These are phyloP conservation scores for Arachis stenosperma DNA, from an alignment of 306 rosid genomes.

Conservation along the genomic window DNA sequence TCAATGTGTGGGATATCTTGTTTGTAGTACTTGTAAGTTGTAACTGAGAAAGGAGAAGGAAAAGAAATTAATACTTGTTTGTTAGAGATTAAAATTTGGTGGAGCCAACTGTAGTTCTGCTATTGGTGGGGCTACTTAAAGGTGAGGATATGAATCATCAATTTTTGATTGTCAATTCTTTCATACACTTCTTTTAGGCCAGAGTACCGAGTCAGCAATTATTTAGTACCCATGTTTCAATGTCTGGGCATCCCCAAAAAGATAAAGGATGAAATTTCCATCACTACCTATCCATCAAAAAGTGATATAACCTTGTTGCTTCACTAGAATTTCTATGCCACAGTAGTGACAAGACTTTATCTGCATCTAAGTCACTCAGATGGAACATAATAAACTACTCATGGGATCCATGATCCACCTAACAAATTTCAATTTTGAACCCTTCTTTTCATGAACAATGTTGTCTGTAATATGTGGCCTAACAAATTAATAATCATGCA, in stretches of 20 bases:
- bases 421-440: not conserved
- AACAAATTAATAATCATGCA: conserved; percentile 9
- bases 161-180: conserved; percentile 25
- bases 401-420: not conserved
- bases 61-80: conserved; percentile 17
- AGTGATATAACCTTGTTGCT: too few relatives aligned
- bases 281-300: too few relatives aligned
- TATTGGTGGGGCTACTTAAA: conserved; percentile 6
- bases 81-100: not conserved
- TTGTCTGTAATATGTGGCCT: not conserved
- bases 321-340: too few relatives aligned
- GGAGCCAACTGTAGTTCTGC: conserved; percentile 13
- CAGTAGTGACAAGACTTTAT: not conserved
- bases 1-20: conserved; percentile 7
- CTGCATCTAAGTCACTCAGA: not conserved
- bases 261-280: not conserved
- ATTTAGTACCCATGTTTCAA: not conserved
- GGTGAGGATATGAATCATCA: conserved; percentile 25
- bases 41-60: not conserved
- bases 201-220: conserved; percentile 28
- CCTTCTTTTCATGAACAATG: conserved; percentile 26
- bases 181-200: not conserved
- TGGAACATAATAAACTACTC: not conserved
- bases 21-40: not conserved
- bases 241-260: conserved; percentile 35